These are phyloP conservation scores for Malassezia nana DNA, from an alignment of 1,284 basidiomycete species.

Conservation along the genomic window DNA sequence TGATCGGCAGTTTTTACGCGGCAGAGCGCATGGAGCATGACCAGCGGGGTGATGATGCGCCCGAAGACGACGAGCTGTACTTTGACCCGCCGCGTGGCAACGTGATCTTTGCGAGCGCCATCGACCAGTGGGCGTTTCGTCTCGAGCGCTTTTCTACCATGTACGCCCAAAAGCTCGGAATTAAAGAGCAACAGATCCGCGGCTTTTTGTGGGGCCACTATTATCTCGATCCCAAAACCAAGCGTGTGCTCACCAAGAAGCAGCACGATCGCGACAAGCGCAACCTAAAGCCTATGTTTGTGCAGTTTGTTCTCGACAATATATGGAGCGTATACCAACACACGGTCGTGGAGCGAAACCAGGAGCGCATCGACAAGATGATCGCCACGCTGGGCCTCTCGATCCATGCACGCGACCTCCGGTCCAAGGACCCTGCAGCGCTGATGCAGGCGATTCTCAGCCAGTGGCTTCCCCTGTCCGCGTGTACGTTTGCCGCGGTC, in stretches of 20 bases:
- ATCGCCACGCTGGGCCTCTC: slow-evolving; percentile 72
- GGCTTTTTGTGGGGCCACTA: slow-evolving; percentile 94
- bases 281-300: slow-evolving; percentile 87
- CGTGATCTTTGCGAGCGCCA: slow-evolving; percentile 89
- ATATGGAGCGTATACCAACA: slow-evolving; percentile 80
- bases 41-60: slow-evolving; percentile 59
- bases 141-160: slow-evolving; percentile 86
- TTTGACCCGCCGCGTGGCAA: slow-evolving; percentile 93
- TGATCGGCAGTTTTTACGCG: slow-evolving; percentile 93
- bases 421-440: slow-evolving; percentile 75
- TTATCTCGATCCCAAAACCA: slow-evolving; percentile 92
- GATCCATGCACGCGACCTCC: slow-evolving; percentile 77
- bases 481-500: slow-evolving; percentile 80
- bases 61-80: slow-evolving; percentile 85
- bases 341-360: slow-evolving; percentile 29
- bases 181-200: slow-evolving; percentile 76
- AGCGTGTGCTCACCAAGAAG: slow-evolving; percentile 81
- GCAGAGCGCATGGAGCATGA: slow-evolving; percentile 89
- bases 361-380: slow-evolving; percentile 75
- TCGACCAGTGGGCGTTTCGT: slow-evolving; percentile 97
- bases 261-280: slow-evolving; percentile 61
- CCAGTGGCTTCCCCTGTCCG: slow-evolving; percentile 91
- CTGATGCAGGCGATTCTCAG: slow-evolving; percentile 78
- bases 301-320: slow-evolving; percentile 94
- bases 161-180: slow-evolving; percentile 80